Evolutionary conservation across 495 filamentous ascomycete species (phyloP).

Genomic region (Penicillium samsonianum): DNA sequence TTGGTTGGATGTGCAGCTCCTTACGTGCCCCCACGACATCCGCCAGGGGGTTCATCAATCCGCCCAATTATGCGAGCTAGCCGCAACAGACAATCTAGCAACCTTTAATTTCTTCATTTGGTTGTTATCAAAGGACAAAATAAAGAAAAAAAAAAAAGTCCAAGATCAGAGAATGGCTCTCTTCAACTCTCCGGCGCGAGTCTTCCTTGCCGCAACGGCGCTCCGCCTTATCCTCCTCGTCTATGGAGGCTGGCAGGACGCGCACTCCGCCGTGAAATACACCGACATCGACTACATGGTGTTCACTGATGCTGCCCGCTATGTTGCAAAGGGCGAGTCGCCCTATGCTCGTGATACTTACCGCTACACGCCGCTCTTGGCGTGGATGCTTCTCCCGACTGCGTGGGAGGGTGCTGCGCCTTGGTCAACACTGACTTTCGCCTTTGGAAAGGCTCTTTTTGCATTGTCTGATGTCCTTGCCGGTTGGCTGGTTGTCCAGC

Average conservation of each 20-base stretch:
- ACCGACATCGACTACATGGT: slow-evolving; percentile 99
- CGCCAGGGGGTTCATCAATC: slow-evolving; percentile 4
- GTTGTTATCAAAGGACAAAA: neutral
- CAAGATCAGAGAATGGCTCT: slow-evolving; percentile 27
- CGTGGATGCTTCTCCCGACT: slow-evolving; percentile 87
- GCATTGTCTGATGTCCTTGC: slow-evolving; percentile 79
- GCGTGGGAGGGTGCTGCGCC: slow-evolving; percentile 48
- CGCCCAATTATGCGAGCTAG: slow-evolving; percentile 8
- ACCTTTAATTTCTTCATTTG: neutral
- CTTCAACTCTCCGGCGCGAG: slow-evolving; percentile 47
- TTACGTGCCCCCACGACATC: neutral
- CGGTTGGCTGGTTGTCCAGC: slow-evolving; percentile 77
- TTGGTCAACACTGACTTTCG: slow-evolving; percentile 50
- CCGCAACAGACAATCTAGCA: slow-evolving; percentile 4
- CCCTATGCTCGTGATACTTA: slow-evolving; percentile 93
- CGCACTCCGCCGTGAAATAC: slow-evolving; percentile 87
- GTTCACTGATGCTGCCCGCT: slow-evolving; percentile 94
- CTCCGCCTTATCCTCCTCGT: slow-evolving; percentile 72
- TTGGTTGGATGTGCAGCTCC: neutral
- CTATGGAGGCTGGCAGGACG: slow-evolving; percentile 90
- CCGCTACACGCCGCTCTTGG: slow-evolving; percentile 90
- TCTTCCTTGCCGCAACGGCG: slow-evolving; percentile 68
- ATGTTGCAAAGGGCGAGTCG: slow-evolving; percentile 60
- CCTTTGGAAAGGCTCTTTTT: slow-evolving; percentile 87
- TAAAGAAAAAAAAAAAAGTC: neutral